Conservation (phyloP, 2,329 filamentous ascomycete species). For the Colletotrichum agaves region DNA sequence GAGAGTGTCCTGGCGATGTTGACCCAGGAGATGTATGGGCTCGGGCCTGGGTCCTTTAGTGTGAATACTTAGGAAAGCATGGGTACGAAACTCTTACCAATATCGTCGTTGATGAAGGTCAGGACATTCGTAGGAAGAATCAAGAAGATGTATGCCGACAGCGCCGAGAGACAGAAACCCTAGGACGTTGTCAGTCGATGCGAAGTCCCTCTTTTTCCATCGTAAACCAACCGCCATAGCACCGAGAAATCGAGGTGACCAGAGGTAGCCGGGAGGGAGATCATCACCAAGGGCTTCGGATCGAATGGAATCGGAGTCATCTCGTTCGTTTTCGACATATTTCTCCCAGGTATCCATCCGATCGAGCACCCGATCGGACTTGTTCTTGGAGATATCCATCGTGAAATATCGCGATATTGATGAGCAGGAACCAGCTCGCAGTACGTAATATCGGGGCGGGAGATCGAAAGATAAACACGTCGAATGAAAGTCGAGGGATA, state of each 20-base stretch:
- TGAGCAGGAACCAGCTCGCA: constrained; percentile 26
- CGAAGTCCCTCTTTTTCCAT: not conserved
- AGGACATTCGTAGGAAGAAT: constrained; percentile 49
- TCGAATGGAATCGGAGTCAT: constrained; percentile 48
- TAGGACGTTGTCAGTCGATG: constrained; percentile 34
- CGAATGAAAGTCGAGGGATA: not conserved
- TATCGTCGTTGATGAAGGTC: constrained; percentile 49
- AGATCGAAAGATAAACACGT: not conserved
- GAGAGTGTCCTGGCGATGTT: constrained; percentile 50
- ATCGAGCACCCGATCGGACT: constrained; percentile 34
- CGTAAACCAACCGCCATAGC: constrained; percentile 43
- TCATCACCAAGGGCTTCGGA: constrained; percentile 49
- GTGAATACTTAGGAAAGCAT: no score
- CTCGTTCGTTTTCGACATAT: constrained; percentile 36
- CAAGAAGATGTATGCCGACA: constrained; percentile 51
- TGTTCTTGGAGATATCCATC: constrained; percentile 39
- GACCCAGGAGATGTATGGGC: constrained; percentile 36
- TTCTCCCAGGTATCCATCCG: constrained; percentile 11
- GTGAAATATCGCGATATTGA: constrained; percentile 1
- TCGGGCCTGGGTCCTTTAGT: constrained; percentile 20
- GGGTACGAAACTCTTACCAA: constrained; percentile 37
- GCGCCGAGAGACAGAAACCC: constrained; percentile 51
- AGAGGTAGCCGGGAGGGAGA: constrained; percentile 51
- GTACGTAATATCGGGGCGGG: not conserved
- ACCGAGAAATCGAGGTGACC: constrained; percentile 48